Conservation (phyloP, 345 rosid species). For the Limnanthes douglasii region DNA sequence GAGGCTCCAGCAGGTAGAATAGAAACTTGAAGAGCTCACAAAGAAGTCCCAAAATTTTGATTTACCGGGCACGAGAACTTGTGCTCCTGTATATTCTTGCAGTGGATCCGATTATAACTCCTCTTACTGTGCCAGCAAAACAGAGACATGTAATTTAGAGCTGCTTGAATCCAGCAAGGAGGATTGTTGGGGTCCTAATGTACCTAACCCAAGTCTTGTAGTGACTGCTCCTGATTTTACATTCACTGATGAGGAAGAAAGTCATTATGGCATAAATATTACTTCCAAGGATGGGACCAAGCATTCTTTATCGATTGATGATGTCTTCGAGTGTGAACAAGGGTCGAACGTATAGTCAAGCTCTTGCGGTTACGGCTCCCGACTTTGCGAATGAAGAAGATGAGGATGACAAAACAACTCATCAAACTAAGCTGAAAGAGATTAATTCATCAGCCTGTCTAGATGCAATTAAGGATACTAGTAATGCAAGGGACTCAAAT, state of each 20-base stretch:
- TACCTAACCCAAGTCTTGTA: constrained; percentile 23
- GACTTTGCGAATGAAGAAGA: constrained; percentile 53
- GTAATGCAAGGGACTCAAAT: constrained; percentile 6
- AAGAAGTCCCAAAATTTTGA: constrained; percentile 24
- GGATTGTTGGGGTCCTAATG: constrained; percentile 8
- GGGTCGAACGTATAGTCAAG: constrained; percentile 23
- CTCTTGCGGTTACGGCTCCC: constrained; percentile 35
- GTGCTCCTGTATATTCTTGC: constrained; percentile 47
- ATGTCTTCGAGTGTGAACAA: constrained; percentile 30
- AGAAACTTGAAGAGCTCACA: constrained; percentile 46
- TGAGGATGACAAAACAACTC: constrained; percentile 9
- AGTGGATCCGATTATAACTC: constrained; percentile 32
- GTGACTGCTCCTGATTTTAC: constrained; percentile 32
- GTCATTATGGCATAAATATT: constrained; percentile 5
- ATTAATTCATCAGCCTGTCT: constrained; percentile 9
- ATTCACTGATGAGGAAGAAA: constrained; percentile 30
- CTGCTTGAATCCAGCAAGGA: constrained; percentile 14
- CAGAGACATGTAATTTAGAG: constrained; percentile 10
- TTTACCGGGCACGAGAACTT: constrained; percentile 19
- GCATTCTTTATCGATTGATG: constrained; percentile 40
- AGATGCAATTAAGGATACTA: constrained; percentile 11
- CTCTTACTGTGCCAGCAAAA: constrained; percentile 17
- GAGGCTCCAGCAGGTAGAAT: constrained; percentile 68
- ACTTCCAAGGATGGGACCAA: constrained; percentile 21
- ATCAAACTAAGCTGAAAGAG: constrained; percentile 11